These are phyloP conservation scores for Solanum bulbocastanum DNA, from an alignment of 257 asterid genomes.

Conservation along the genomic window DNA sequence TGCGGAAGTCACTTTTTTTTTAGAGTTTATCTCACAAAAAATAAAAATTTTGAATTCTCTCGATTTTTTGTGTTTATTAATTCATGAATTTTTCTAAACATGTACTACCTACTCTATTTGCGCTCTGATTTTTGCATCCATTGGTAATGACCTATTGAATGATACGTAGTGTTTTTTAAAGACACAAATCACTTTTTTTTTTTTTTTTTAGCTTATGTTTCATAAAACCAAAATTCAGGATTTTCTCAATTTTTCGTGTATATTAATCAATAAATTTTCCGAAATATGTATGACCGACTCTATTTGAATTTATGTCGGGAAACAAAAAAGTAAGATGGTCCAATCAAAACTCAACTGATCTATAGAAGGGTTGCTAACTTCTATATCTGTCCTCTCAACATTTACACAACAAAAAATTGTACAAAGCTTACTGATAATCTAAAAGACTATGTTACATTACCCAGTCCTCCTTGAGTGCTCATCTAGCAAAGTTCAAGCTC, in stretches of 20 bases:
- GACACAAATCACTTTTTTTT: neutral
- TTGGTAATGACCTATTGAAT: neutral
- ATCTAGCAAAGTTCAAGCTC: constrained; percentile 22
- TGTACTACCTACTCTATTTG: neutral
- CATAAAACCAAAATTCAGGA: neutral
- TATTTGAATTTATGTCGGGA: neutral
- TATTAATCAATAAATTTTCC: no score
- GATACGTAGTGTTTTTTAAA: neutral
- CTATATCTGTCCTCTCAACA: neutral
- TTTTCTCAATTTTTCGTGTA: no score
- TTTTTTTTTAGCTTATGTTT: no score
- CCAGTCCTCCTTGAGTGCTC: neutral
- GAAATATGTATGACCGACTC: neutral
- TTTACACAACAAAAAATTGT: neutral
- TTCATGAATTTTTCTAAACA: no score
- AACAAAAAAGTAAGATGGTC: neutral
- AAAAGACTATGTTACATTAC: neutral
- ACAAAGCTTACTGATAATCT: neutral
- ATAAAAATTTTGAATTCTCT: no score
- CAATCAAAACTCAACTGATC: neutral
- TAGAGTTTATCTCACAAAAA: no score
- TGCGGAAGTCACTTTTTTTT: no score
- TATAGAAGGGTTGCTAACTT: neutral
- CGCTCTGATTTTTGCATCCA: neutral
- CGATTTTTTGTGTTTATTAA: no score